phyloP scores from a whole-genome alignment of 1,284 basidiomycete genomes.

The Ganoderma lucidum region DNA sequence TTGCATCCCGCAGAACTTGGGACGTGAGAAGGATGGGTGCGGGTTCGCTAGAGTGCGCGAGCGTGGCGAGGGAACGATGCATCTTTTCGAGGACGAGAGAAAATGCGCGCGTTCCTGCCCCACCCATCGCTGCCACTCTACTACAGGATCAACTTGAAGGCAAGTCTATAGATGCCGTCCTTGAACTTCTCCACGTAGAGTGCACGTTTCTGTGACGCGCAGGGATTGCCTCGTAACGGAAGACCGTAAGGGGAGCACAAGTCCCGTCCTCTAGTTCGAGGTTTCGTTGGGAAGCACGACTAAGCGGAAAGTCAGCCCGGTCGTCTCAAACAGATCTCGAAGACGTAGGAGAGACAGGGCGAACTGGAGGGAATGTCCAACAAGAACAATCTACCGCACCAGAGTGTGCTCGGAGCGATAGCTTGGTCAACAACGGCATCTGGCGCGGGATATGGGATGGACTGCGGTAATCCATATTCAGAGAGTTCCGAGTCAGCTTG shows the following conservation, averaged over 20 bases:
- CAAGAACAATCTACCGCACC: not conserved
- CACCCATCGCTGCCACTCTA: too few species aligned
- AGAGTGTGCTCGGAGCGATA: not conserved
- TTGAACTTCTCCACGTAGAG: not conserved
- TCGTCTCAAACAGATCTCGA: not conserved
- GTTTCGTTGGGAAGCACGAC: not conserved
- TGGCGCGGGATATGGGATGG: not conserved
- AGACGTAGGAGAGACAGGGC: not conserved
- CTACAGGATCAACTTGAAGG: too few species aligned
- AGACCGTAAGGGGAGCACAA: not conserved
- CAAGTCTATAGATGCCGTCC: too few species aligned
- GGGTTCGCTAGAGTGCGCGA: not conserved
- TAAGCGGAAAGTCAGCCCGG: not conserved
- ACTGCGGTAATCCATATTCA: not conserved
- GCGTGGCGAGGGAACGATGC: not conserved
- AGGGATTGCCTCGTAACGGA: not conserved
- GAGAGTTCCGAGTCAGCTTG: not conserved
- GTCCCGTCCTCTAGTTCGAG: not conserved
- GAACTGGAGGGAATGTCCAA: not conserved
- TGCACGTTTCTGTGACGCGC: not conserved
- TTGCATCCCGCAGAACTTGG: not conserved
- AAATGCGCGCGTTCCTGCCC: not conserved
- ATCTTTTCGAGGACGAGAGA: not conserved
- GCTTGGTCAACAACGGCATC: not conserved
- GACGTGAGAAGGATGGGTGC: not conserved